Base-by-base conservation (phyloP, 495 filamentous ascomycete species). In the Penicillium odoratum region DNA sequence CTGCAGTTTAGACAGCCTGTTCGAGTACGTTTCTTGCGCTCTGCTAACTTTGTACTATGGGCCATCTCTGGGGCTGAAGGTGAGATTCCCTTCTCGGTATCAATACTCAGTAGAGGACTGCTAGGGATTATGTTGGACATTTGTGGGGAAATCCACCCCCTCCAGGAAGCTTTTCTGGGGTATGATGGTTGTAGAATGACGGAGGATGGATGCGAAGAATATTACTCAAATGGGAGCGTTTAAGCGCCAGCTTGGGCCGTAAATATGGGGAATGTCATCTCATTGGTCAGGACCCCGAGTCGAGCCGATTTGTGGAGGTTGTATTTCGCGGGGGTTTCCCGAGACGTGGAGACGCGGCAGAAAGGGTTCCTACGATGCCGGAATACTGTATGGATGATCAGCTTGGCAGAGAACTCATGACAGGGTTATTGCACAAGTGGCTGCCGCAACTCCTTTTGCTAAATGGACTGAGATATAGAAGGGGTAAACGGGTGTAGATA, bases 1-100 rank as follows among this genome's bases (percentile, higher is more conserved):
- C 67, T 69, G 62, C 71, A 72, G 55, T 74, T 74, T 16, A 70
- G 48, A 58, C 67, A 74, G 16, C 71, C 71, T 5, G 62, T 71
- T 42, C 71, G 59, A 15, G 69, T 74, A 38, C 71, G 64, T 51
- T 64, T 71, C 57, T 68, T 66, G n/a, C 58, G 65, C 46, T 57
- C 56, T 31, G 26, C 15, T 13, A 40, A 36, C 8, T 46, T 59
- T 4, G 49, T 25, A 43, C 48, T 52, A 30, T 63, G 59, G 25
- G 43, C 18, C 28, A 56, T 45, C 16, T 52, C 38, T n/a, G 33
- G 33, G 33, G 28, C 13, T 5, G 21, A 34, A 16, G 3, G 8
- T 36, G 48, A 42, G 15, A 30, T 48, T n/a, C 25, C 33, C 21
- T 46, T 38, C 16, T 56, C 49, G 11, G 42, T 45, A 36, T 56